phyloP scores from a whole-genome alignment of 352 stramenopile species.

The Phytopythium ostracodes region DNA sequence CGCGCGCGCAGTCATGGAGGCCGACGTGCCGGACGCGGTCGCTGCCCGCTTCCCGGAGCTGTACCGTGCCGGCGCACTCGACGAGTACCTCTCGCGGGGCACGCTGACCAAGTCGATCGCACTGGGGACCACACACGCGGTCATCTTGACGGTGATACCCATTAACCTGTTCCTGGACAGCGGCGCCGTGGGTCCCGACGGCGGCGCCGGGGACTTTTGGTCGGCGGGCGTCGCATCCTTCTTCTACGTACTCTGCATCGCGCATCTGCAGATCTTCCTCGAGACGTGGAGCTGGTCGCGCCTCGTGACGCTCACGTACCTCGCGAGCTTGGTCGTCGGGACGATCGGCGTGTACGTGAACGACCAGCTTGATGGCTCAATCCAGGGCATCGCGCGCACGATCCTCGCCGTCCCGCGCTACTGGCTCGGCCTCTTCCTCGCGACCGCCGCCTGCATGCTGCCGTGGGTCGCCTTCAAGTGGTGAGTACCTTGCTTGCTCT shows the following conservation, averaged over 20 bases:
- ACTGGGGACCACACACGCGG: conserved; percentile 50
- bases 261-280: conserved; percentile 85
- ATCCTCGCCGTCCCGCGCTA: conserved; percentile 36
- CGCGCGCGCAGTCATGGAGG: conserved; percentile 70
- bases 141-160: conserved; percentile 52
- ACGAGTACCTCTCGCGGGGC: conserved; percentile 57
- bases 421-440: conserved; percentile 58
- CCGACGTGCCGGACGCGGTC: conserved; percentile 61
- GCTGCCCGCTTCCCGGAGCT: conserved; percentile 68
- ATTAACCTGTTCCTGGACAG: conserved; percentile 50
- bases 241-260: conserved; percentile 91
- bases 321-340: conserved; percentile 46
- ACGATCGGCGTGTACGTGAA: conserved; percentile 46
- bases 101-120: conserved; percentile 38
- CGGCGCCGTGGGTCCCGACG: conserved; percentile 46
- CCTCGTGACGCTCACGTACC: conserved; percentile 36
- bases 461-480: conserved; percentile 67
- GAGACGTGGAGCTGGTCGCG: conserved; percentile 81
- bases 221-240: conserved; percentile 90
- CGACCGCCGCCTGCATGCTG: conserved; percentile 36
- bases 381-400: conserved; percentile 46
- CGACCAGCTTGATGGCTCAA: conserved; percentile 38
- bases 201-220: conserved; percentile 64
- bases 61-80: conserved; percentile 51
- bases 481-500: conserved; percentile 23